These are phyloP conservation scores for Cyclostephanos invisitatus DNA, from an alignment of 108 stramenopile genomes.

Conservation along the genomic window DNA sequence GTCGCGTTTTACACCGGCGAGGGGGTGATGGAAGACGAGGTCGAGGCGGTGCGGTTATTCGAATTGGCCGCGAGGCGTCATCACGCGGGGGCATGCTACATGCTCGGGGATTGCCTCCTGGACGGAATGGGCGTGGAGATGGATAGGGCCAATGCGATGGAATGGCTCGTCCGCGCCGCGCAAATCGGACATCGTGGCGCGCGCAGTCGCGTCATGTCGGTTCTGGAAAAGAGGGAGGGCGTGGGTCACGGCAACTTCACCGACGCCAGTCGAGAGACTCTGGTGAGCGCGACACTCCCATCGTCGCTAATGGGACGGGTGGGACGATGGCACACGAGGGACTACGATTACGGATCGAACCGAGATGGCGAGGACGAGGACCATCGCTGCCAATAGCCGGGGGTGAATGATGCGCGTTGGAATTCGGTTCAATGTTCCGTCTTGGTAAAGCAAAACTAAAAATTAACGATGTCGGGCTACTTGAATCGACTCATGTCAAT, in stretches of 20 bases:
- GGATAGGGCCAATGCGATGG: slow-evolving; percentile 56
- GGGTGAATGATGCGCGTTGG: neutral
- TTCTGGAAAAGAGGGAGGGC: slow-evolving; percentile 50
- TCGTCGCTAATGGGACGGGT: slow-evolving; percentile 32
- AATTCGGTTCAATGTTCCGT: neutral
- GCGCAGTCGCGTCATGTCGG: slow-evolving; percentile 55
- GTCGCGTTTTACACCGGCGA: slow-evolving; percentile 66
- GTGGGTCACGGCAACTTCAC: slow-evolving; percentile 48
- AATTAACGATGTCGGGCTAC: slow-evolving; percentile 1
- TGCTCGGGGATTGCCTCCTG: slow-evolving; percentile 66
- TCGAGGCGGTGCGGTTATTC: slow-evolving; percentile 51
- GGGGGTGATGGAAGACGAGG: slow-evolving; percentile 52
- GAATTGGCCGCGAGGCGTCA: slow-evolving; percentile 46
- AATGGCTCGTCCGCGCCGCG: slow-evolving; percentile 59
- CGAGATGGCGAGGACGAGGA: slow-evolving; percentile 47
- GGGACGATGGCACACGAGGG: slow-evolving; percentile 14
- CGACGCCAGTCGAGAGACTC: slow-evolving; percentile 50
- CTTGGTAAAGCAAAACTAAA: neutral
- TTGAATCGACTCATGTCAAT: slow-evolving; percentile 62
- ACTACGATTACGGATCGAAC: slow-evolving; percentile 32
- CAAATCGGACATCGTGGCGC: slow-evolving; percentile 70
- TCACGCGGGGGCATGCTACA: slow-evolving; percentile 67
- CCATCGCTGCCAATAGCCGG: slow-evolving; percentile 55
- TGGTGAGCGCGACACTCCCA: slow-evolving; percentile 28
- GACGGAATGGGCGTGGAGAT: slow-evolving; percentile 56